Base-by-base conservation (phyloP, 2,329 filamentous ascomycete genomes). In the Microthyrium microscopicum region DNA sequence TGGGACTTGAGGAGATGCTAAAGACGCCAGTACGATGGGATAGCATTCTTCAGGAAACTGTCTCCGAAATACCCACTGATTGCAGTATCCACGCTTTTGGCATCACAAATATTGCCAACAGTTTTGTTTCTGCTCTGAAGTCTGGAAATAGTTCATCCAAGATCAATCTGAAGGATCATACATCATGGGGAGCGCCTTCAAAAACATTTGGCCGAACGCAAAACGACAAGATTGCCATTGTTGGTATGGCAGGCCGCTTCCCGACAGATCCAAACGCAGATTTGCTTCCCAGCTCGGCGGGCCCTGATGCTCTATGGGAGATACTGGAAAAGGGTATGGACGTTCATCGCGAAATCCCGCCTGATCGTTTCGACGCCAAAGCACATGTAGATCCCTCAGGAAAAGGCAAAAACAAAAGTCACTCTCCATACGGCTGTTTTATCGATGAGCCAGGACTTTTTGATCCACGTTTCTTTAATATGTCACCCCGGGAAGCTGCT, bases 191-290 rank as follows among this genome's bases (percentile, higher is more conserved):
- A 3, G 43, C 49, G 12, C 40, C 43, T 11, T 44, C 52, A 28
- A 41, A 44, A 4, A 45, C 44, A 24, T 42, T 46, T 9, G 62
- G 56, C 31, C 61, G 59, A 38, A 64, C 57, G 19, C 60, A 65
- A 40, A 64, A 69, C 45, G 69, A 71, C 49, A 85, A 84, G 53
- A 70, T 92, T 40, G 83, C 83, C 37, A 84, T 92, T 40, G 77
- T 92, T 21, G 83, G 83, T 33, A 80, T 83, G 69, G 70, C 79
- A 28, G 78, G 79, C 32, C 68, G 79, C 32, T 84, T 82, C 51
- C 35, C 35, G 12, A n/a, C n/a, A n/a, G n/a, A n/a, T n/a, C n/a
- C n/a, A n/a, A n/a, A n/a, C n/a, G n/a, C n/a, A n/a, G n/a, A n/a
- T n/a, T n/a, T n/a, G n/a, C n/a, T n/a, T n/a, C 79, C 79, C 2